phyloP scores from a whole-genome alignment of 805 yeast species.

The Candida schatavii region DNA sequence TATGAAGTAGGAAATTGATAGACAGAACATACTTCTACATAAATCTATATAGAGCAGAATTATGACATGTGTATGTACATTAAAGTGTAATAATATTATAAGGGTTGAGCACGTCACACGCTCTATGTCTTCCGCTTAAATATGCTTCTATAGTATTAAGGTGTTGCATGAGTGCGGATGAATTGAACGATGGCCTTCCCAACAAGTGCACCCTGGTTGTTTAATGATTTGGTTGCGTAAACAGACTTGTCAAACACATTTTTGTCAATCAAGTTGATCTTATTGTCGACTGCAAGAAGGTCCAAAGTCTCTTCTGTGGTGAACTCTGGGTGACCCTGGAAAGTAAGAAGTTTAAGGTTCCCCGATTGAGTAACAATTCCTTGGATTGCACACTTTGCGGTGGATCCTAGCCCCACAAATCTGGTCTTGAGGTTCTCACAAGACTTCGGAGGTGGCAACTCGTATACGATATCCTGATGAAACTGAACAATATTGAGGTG shows the following conservation, averaged over 20 bases:
- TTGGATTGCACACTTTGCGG: conserved; percentile 58
- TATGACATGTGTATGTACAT: no score
- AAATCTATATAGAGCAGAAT: no score
- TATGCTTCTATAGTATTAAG: no score
- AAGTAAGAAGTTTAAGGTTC: conserved; percentile 51
- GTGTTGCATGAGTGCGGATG: conserved; percentile 12
- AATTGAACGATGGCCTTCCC: conserved; percentile 38
- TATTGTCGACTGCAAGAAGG: conserved; percentile 18
- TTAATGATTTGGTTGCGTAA: conserved; percentile 26
- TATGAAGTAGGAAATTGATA: not conserved
- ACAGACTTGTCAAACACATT: conserved; percentile 25
- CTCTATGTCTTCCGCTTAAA: no score
- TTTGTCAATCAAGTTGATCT: conserved; percentile 18
- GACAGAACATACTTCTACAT: no score
- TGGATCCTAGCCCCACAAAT: conserved; percentile 47
- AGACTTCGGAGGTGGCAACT: conserved; percentile 36
- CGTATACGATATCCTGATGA: conserved; percentile 39
- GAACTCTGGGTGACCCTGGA: conserved; percentile 94
- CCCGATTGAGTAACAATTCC: conserved; percentile 53
- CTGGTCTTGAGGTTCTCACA: conserved; percentile 20
- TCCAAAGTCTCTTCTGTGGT: conserved; percentile 28
- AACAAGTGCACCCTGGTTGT: conserved; percentile 40
- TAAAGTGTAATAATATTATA: no score
- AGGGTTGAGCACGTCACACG: no score
- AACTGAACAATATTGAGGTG: conserved; percentile 35